Evolutionary conservation across 768 basidiomycete genomes (phyloP).

Genomic region (Phylloporus sp.): DNA sequence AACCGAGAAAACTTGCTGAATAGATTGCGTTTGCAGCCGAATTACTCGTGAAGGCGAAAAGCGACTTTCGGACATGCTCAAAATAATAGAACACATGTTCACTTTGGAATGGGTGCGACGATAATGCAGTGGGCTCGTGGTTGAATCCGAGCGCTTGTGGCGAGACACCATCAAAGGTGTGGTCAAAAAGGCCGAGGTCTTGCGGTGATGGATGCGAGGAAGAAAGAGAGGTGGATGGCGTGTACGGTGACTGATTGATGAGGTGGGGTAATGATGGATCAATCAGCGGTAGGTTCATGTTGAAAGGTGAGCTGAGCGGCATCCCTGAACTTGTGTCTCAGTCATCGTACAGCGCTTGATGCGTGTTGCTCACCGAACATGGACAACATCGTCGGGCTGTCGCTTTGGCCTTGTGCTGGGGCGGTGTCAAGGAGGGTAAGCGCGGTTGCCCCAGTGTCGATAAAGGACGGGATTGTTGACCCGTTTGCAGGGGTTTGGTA

Average conservation of each 20-base stretch:
- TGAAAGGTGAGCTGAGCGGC: slow-evolving; percentile 30
- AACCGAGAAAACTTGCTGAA: slow-evolving; percentile 44
- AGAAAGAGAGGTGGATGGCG: slow-evolving; percentile 31
- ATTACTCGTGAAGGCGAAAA: slow-evolving; percentile 63
- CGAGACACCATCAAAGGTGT: slow-evolving; percentile 33
- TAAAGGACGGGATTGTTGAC: slow-evolving; percentile 19
- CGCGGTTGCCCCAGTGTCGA: slow-evolving; percentile 17
- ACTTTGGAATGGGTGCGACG: slow-evolving; percentile 45
- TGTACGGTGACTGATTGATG: slow-evolving; percentile 31
- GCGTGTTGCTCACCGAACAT: slow-evolving; percentile 25
- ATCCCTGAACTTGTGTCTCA: slow-evolving; percentile 21
- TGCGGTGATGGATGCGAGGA: slow-evolving; percentile 35
- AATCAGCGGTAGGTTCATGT: slow-evolving; percentile 24
- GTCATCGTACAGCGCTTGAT: not conserved
- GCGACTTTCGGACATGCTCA: slow-evolving; percentile 60
- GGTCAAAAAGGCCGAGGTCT: slow-evolving; percentile 30
- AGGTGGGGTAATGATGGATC: slow-evolving; percentile 28
- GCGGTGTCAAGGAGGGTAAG: slow-evolving; percentile 22
- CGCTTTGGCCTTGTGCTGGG: slow-evolving; percentile 13
- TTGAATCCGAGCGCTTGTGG: slow-evolving; percentile 28
- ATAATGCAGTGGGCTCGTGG: slow-evolving; percentile 21
- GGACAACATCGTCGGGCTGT: slow-evolving; percentile 26
- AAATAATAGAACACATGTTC: slow-evolving; percentile 74
- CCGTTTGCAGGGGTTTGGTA: slow-evolving; percentile 22
- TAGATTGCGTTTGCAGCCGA: slow-evolving; percentile 61